Evolutionary conservation across 345 rosid species (phyloP), one percentile per base, ranked within the genome.

Genomic region (Rhodamnia rubescens): DNA sequence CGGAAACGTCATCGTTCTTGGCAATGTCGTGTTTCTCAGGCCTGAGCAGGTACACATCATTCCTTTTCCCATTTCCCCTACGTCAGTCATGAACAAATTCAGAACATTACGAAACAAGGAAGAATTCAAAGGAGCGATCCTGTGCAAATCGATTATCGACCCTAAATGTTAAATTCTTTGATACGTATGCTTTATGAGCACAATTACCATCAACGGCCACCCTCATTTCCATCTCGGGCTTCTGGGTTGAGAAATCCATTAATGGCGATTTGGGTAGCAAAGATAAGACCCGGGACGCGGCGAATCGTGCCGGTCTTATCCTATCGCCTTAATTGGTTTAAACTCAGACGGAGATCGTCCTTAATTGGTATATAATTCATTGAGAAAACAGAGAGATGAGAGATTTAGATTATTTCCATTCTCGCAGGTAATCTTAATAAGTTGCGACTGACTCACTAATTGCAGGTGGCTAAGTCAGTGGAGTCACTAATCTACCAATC

Each of bases 1-100:
- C 0, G 96, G 95, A 64, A 90, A 90, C 90, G 98, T 95, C 90
- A 89, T 95, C 91, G 95, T 96, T 85, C 84, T 91, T 22, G 96
- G 98, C n/a, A 88, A 90, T 84, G 82, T 91, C 14, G 99, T 93
- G 36, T 92, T 91, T 7, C 96, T 96, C 85, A 92, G 92, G 54
- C 98, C 98, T 6, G 94, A 93, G 83, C 94, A 96, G 98, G 99
- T 95, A 86, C 47, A 11, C 4, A 32, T 11, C 50, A 47, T 61
- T 15, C 75, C 75, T 55, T n/a, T 59, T 5, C 16, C 80, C 22
- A 61, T 81, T 81, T 81, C n/a, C 56, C 42, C 32, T 32, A 42
- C 14, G 36, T 82, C 75, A 20, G 29, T 22, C 78, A 2, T 36
- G 20, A 44, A 69, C 24, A 8, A 36, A 36, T 20, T 69, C 24